Evolutionary conservation across 768 basidiomycete genomes (phyloP).

Genomic region (Clavulina sp.): DNA sequence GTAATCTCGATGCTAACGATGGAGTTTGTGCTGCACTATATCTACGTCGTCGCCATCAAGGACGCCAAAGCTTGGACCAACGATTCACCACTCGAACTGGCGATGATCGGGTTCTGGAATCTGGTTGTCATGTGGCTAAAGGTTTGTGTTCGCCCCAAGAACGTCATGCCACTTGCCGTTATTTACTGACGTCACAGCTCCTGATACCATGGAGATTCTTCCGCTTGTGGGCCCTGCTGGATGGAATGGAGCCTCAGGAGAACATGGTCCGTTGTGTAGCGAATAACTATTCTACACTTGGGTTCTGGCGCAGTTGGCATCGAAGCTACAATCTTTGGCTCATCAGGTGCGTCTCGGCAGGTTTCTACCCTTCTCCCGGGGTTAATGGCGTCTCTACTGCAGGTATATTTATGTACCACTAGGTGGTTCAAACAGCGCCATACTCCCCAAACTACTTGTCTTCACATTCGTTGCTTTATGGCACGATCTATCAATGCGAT

Average conservation of each 20-base stretch:
- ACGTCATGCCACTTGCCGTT: not conserved
- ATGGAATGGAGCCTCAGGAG: constrained; percentile 86
- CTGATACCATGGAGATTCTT: constrained; percentile 95
- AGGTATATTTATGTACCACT: constrained; percentile 93
- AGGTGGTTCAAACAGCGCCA: constrained; percentile 41
- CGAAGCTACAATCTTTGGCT: constrained; percentile 93
- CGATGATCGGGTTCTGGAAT: constrained; percentile 96
- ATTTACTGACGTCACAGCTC: constrained; percentile 33
- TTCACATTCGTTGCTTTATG: constrained; percentile 96
- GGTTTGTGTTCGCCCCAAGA: constrained; percentile 27
- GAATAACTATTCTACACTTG: constrained; percentile 84
- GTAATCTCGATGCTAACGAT: constrained; percentile 55
- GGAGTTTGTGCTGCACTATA: constrained; percentile 82
- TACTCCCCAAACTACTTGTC: constrained; percentile 54
- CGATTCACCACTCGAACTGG: constrained; percentile 58
- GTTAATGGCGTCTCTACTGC: not conserved
- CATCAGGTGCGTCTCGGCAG: constrained; percentile 38
- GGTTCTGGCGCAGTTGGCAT: constrained; percentile 97
- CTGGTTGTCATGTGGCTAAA: constrained; percentile 92
- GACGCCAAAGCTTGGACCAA: constrained; percentile 69
- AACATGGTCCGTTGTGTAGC: constrained; percentile 99
- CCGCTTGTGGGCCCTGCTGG: constrained; percentile 77
- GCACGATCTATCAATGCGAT: constrained; percentile 80
- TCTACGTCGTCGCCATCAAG: constrained; percentile 96
- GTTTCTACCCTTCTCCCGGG: too few species aligned